Base-by-base conservation (phyloP, 768 basidiomycete species). In the Russula earlei region DNA sequence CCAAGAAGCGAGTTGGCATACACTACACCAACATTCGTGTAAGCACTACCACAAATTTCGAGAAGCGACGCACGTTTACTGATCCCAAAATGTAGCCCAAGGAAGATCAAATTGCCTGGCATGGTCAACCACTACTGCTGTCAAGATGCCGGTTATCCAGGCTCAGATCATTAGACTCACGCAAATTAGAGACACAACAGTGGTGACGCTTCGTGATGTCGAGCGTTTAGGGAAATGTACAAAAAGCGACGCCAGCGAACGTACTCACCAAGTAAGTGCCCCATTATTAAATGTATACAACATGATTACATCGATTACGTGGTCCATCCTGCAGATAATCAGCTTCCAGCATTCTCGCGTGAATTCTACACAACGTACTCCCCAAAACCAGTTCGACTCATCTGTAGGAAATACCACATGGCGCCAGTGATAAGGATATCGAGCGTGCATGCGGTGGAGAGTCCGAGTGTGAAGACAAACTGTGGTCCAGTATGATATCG, bases 231-330 rank as follows among this genome's bases (percentile, higher is more conserved):
- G 2, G 27, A n/a, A 4, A 7, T 9, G 24, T 33, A 3, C 4
- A 2, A 19, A 31, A 38, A 38, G 10, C 34, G 2, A n/a, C 1
- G 6, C 17, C 19, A 34, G 20, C 1, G 31, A 41, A 22, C 12
- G 20, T 5, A 29, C 48, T 12, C 42, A 59, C 58, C 54, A 49
- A 5, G 58, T 59, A 7, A 59, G 49, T 7, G 49, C 42, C 24
- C 58, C 58, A 20, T 49, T 59, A n/a, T 59, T 59, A n/a, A 59
- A 11, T 2, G 58, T 59, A 48, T 59, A 59, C 31, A 59, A 5
- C 47, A 59, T 43, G 20, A 59, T 45, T 9, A n/a, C 46, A 29
- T 55, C 53, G 17, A 59, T 59, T 20, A 55, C 29, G 31, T 55
- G 49, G 41, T 59, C 58, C 48, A 55, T 55, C 25, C 58, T 55